Evolutionary conservation across 108 stramenopile genomes (phyloP).

Genomic region (Cyclotella baltica): DNA sequence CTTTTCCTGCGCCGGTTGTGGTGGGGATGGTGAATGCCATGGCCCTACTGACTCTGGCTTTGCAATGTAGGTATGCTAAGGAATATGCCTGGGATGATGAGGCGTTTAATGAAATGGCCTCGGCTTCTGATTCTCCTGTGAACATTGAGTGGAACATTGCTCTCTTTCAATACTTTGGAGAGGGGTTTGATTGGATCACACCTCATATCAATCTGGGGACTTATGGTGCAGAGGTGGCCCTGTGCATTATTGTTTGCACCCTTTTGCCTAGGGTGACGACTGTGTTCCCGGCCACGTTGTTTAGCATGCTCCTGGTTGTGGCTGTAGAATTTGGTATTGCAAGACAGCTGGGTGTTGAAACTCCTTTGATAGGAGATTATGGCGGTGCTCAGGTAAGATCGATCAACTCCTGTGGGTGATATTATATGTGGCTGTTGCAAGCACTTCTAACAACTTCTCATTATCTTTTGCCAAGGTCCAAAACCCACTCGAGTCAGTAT

Average conservation of each 20-base stretch:
- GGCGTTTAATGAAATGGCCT: constrained; percentile 16
- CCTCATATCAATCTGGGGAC: constrained; percentile 28
- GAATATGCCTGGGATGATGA: constrained; percentile 41
- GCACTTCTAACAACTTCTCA: not conserved
- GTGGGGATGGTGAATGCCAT: constrained; percentile 70
- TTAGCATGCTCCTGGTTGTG: constrained; percentile 34
- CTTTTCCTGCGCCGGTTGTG: constrained; percentile 59
- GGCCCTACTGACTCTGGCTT: constrained; percentile 51
- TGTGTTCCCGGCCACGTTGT: constrained; percentile 43
- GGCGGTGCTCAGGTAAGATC: constrained; percentile 42
- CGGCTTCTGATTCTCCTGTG: constrained; percentile 17
- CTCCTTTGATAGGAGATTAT: constrained; percentile 56
- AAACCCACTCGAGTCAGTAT: constrained; percentile 36
- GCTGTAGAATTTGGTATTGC: constrained; percentile 41
- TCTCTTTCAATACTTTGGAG: constrained; percentile 40
- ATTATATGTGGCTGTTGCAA: not conserved
- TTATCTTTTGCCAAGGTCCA: constrained; percentile 19
- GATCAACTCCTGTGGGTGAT: no score
- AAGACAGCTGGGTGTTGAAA: constrained; percentile 44
- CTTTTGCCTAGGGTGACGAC: constrained; percentile 48
- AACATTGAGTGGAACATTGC: constrained; percentile 37
- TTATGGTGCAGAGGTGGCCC: constrained; percentile 28
- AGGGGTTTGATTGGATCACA: constrained; percentile 47
- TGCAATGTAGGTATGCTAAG: constrained; percentile 58
- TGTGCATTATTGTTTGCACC: constrained; percentile 25